A percentile compares a stretch with the other conserved stretches of the same genome.
Conservation (phyloP, 2,329 filamentous ascomycete species). For the Aspergillus sp. region DNA sequence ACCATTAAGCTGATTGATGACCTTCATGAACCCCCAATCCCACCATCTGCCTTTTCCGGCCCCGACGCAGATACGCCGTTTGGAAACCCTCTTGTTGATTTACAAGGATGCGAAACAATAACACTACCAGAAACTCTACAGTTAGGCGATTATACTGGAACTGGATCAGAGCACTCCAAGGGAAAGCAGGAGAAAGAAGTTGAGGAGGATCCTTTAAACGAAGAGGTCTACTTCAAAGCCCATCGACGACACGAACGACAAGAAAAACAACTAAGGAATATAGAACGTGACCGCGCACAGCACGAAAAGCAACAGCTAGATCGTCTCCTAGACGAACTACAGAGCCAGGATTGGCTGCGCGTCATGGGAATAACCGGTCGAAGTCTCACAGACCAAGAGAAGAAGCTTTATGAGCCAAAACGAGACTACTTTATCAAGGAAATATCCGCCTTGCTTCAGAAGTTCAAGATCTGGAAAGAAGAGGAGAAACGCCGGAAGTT, state of each 20-base stretch:
- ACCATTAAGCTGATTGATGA: slow-evolving; percentile 73
- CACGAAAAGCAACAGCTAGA: slow-evolving; percentile 71
- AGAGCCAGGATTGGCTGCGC: slow-evolving; percentile 89
- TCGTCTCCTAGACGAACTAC: slow-evolving; percentile 75
- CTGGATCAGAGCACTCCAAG: neutral
- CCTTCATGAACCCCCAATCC: slow-evolving; percentile 39
- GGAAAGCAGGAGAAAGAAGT: neutral
- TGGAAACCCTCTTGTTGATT: slow-evolving; percentile 42
- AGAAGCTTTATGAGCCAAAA: slow-evolving; percentile 84
- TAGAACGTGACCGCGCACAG: slow-evolving; percentile 68
- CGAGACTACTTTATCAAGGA: slow-evolving; percentile 83
- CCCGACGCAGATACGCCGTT: slow-evolving; percentile 33
- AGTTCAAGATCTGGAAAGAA: slow-evolving; percentile 85
- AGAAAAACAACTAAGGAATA: slow-evolving; percentile 71
- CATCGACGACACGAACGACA: slow-evolving; percentile 66
- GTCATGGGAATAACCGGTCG: slow-evolving; percentile 86
- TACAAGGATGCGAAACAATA: slow-evolving; percentile 44
- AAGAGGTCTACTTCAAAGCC: slow-evolving; percentile 60
- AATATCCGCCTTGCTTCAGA: slow-evolving; percentile 79
- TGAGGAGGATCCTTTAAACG: slow-evolving; percentile 59
- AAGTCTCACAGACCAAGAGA: slow-evolving; percentile 81
- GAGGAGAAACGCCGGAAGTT: slow-evolving; percentile 84
- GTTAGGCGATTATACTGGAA: neutral
- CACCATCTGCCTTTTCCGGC: slow-evolving; percentile 24
- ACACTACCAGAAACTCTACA: slow-evolving; percentile 18